phyloP scores from a whole-genome alignment of 306 rosid species.

The Vigna angularis region DNA sequence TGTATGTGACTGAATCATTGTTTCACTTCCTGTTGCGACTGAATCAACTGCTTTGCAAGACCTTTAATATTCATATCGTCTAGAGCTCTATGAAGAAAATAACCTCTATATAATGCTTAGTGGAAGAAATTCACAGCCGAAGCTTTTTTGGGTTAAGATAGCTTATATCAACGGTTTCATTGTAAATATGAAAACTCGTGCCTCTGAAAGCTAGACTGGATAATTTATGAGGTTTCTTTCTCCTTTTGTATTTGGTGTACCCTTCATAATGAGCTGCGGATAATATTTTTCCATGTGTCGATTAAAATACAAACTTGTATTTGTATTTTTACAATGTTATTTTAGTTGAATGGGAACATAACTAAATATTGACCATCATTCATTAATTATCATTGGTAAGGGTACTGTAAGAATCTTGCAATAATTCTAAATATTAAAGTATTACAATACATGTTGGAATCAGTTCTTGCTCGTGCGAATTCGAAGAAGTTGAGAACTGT shows the following conservation, averaged over 20 bases:
- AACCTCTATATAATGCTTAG: slow-evolving; percentile 1
- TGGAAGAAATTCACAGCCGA: neutral
- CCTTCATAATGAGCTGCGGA: no score
- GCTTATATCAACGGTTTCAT: neutral
- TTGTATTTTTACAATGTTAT: neutral
- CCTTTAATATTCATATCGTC: no score
- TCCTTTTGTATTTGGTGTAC: no score
- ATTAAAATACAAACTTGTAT: neutral
- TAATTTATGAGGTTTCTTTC: no score
- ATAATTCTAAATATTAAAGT: neutral
- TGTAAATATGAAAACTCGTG: neutral
- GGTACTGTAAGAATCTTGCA: neutral
- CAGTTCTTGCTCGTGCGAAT: slow-evolving; percentile 13
- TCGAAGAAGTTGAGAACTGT: neutral
- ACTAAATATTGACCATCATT: slow-evolving; percentile 2
- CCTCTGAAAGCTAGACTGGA: no score
- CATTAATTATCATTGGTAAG: neutral
- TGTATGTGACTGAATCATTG: no score
- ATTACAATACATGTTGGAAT: neutral
- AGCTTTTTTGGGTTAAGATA: neutral
- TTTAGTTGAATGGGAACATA: neutral
- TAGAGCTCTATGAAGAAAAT: no score
- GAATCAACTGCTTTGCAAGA: neutral
- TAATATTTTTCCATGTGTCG: no score
- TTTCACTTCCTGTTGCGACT: neutral